A percentile compares a stretch with the other conserved stretches of the same genome.
Conservation (phyloP, 495 filamentous ascomycete genomes). For the Neurospora sp. region DNA sequence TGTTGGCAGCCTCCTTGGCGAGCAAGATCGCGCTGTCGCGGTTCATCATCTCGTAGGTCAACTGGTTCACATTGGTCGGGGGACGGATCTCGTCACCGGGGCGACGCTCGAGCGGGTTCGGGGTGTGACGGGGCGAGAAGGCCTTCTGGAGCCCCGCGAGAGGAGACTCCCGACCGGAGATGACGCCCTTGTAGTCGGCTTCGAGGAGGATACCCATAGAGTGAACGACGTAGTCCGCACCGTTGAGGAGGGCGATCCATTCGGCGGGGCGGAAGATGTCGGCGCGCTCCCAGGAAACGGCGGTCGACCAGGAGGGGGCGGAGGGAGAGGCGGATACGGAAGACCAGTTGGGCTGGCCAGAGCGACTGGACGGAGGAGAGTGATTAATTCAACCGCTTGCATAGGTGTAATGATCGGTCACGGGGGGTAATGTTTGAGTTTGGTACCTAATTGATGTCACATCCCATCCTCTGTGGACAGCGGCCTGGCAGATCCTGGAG, state of each 20-base stretch:
- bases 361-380: constrained; percentile 48
- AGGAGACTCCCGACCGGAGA: constrained; percentile 70
- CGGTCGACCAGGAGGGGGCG: constrained; percentile 69
- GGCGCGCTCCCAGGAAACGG: constrained; percentile 76
- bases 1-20: constrained; percentile 63
- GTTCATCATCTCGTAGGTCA: constrained; percentile 98
- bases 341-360: constrained; percentile 79
- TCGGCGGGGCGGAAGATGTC: constrained; percentile 74
- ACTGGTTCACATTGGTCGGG: constrained; percentile 43
- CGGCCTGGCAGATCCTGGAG: constrained; percentile 84
- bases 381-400: neutral
- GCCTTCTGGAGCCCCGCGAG: constrained; percentile 64
- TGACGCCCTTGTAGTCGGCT: constrained; percentile 91
- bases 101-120: constrained; percentile 52
- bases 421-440: no score
- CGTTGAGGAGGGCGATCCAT: constrained; percentile 61
- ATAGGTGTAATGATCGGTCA: neutral
- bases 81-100: constrained; percentile 36
- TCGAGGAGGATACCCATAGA: constrained; percentile 93
- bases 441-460: constrained; percentile 78
- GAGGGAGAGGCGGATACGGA: constrained; percentile 59
- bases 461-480: constrained; percentile 69
- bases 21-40: constrained; percentile 74
- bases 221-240: constrained; percentile 79
- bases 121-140: constrained; percentile 54